Base-by-base conservation (phyloP, 345 rosid species). In the rapeseed (Brassica napus) region DNA sequence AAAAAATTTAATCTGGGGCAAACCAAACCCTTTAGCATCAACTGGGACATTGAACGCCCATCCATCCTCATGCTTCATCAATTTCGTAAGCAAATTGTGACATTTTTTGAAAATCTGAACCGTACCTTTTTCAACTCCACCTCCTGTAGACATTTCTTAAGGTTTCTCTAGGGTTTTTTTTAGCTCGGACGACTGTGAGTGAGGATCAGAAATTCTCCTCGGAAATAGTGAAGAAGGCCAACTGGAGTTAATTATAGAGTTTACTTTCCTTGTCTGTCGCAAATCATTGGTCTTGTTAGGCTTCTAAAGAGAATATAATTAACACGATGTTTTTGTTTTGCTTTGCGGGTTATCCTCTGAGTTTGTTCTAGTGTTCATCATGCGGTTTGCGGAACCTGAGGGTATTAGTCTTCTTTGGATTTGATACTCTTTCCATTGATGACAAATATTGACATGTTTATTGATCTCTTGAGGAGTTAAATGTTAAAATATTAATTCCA, bases 41-140 rank as follows among this genome's bases (percentile, higher is more conserved):
- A 94, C 98, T 0, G 98, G 97, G 3, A 67, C 60, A 80, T 90
- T 89, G 71, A 94, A 94, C 71, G 91, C 88, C 97, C 97, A 94
- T 26, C 94, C 93, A 84, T 54, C 78, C 72, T 91, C 85, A 77
- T 92, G 97, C 84, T 92, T 94, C 91, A 89, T 92, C 78, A 94
- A 80, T 68, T 74, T 89, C 68, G 82, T 83, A 66, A 94, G 85
- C 89, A 94, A 77, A 76, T 79, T 83, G 61, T 71, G 80, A 69
- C 95, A 91, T 72, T 71, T 84, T 81, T 83, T 91, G 74, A 83
- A 84, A 73, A 89, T 73, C 81, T 86, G 84, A 78, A 82, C 47
- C 16, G 83, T 69, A 74, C 78, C 84, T 82, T 78, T 82, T 64
- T 81, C 21, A 18, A 18, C 21, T 18, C 21, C 78, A 2, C 64